Evolutionary conservation across 2,329 filamentous ascomycete genomes (phyloP).

Genomic region (Trichoderma atrobrunneum): DNA sequence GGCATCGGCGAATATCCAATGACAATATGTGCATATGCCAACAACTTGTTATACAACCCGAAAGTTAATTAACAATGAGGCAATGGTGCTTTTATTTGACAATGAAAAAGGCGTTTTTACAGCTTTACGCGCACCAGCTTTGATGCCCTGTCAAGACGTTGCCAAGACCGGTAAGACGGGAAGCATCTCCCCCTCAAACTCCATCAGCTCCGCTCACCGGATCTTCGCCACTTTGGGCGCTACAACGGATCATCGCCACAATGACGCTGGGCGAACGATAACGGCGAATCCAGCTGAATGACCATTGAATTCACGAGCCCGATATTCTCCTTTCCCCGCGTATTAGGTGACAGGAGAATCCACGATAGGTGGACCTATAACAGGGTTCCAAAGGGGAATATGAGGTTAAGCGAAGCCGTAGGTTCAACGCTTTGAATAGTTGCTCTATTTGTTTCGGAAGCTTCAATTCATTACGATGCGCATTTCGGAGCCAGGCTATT

Average conservation of each 20-base stretch:
- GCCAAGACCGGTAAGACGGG: not conserved
- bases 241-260: constrained; percentile 1
- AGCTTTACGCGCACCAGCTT: not conserved
- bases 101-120: not conserved
- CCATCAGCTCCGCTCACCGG: not conserved
- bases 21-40: not conserved
- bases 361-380: not conserved
- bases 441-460: not conserved
- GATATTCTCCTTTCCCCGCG: not conserved
- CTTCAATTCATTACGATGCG: not conserved
- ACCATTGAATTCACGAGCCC: not conserved
- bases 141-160: not conserved
- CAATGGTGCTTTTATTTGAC: not conserved
- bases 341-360: not conserved
- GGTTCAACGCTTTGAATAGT: not conserved
- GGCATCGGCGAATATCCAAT: not conserved
- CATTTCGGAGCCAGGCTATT: not conserved
- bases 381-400: not conserved
- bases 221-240: not conserved
- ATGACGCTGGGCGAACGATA: not conserved
- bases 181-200: not conserved
- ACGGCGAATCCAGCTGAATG: not conserved
- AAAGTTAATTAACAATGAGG: not conserved
- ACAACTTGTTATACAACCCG: not conserved
- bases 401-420: not conserved